phyloP scores from a whole-genome alignment of 441 rosid species.

The Dalechampia spathulata region DNA sequence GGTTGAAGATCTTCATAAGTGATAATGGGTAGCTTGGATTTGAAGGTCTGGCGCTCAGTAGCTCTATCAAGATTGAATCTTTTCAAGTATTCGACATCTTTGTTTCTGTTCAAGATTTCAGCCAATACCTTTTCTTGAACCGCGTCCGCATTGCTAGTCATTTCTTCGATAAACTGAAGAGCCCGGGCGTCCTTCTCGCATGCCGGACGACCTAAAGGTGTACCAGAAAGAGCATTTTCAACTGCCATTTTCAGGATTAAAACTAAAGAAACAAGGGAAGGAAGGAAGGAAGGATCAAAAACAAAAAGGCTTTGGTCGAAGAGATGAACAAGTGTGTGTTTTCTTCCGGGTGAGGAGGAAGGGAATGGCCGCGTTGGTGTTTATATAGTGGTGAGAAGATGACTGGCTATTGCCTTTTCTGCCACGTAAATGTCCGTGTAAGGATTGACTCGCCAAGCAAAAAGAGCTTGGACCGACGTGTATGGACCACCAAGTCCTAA shows the following conservation, averaged over 20 bases:
- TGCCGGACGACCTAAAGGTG: conserved; percentile 68
- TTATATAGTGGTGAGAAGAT: conserved; percentile 38
- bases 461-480: background rate
- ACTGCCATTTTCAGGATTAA: too few species aligned
- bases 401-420: background rate
- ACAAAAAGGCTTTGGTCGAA: too few species aligned
- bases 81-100: conserved; percentile 64
- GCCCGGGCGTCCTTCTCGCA: conserved; percentile 78
- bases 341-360: conserved; percentile 12
- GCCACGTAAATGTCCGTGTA: conserved; percentile 29
- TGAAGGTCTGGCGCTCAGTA: conserved; percentile 52
- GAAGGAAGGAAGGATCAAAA: too few species aligned
- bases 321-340: background rate
- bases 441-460: conserved; percentile 5
- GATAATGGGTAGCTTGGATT: conserved; percentile 62
- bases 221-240: conserved; percentile 54
- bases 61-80: conserved; percentile 50
- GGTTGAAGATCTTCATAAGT: too few species aligned
- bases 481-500: too few species aligned
- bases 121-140: conserved; percentile 59
- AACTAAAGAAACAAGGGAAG: too few species aligned
- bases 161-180: conserved; percentile 64
- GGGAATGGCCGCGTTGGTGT: conserved; percentile 13
- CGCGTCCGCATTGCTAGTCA: conserved; percentile 58
- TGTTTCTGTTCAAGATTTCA: conserved; percentile 58